Evolutionary conservation across 2,329 filamentous ascomycete species (phyloP), one percentile per base, ranked within the genome.

Genomic region (Cadophora malorum): DNA sequence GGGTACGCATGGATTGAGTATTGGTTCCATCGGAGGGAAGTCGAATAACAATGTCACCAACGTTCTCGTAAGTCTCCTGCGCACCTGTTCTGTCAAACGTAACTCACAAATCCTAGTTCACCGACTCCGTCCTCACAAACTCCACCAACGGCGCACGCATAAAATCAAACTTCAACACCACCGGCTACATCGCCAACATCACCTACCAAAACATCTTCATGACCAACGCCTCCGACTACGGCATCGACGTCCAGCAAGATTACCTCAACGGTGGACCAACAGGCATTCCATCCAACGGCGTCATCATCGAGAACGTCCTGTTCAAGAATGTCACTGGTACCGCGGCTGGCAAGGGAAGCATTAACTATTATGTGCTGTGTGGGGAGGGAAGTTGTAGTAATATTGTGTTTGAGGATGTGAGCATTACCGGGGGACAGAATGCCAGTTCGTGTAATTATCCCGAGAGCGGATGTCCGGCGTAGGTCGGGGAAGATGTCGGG

Each of bases 181-280:
- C 79, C 1, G 80, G 80, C 35, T 76, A 72, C 69, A 76, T 82
- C 23, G 73, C 76, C 62, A 79, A 81, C 68, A 76, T 85, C 64
- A 80, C 79, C 25, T 85, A 83, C 77, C 76, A 78, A 68, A 81
- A 83, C 72, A 84, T 85, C 69, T 77, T 76, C 4, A 73, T 85
- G 50, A 76, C 75, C 45, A 78, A 79, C 63, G 83, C 84, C 69
- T 74, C 77, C 38, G 79, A 80, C 69, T 84, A 85, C 72, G 83
- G 83, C n/a, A 83, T 86, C 66, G 82, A 83, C 67, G 78, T 85
- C 52, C 79, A 84, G 76, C 83, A 85, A 76, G 83, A 85, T 73
- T 86, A 85, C 71, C 73, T 83, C 64, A 85, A 85, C 70, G 83
- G 80, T 14, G 79, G 80, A 4, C 74, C 80, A 5, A 80, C 77